phyloP scores from a whole-genome alignment of 2,329 filamentous ascomycete species.

The Epichloe amarillans region DNA sequence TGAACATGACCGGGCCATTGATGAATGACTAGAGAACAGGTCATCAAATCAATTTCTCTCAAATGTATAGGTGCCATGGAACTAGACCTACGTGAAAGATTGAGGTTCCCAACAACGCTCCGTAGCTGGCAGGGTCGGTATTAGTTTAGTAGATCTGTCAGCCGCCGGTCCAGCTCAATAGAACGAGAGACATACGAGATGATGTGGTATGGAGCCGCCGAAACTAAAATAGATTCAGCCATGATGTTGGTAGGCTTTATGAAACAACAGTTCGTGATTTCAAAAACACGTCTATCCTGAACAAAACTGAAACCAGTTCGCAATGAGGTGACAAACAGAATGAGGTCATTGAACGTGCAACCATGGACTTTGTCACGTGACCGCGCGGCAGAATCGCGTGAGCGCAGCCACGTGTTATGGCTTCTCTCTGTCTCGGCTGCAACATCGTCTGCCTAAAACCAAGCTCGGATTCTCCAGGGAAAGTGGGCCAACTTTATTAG shows the following conservation, averaged over 20 bases:
- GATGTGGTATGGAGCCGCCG: slow-evolving; percentile 62
- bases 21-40: slow-evolving; percentile 49
- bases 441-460: slow-evolving; percentile 10
- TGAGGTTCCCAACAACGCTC: slow-evolving; percentile 72
- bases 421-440: neutral
- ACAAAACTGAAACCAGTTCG: neutral
- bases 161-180: neutral
- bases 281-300: neutral
- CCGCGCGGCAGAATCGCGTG: slow-evolving; percentile 16
- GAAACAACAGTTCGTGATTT: neutral
- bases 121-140: slow-evolving; percentile 49
- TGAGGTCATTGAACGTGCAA: slow-evolving; percentile 2
- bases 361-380: slow-evolving; percentile 17
- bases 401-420: neutral
- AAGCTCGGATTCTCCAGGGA: neutral
- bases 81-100: slow-evolving; percentile 57
- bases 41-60: neutral
- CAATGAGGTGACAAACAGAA: neutral
- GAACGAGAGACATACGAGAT: slow-evolving; percentile 42
- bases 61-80: neutral
- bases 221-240: slow-evolving; percentile 40
- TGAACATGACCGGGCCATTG: slow-evolving; percentile 62
- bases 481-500: neutral
- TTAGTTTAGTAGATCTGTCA: slow-evolving; percentile 9
- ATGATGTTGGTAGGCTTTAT: slow-evolving; percentile 17